Evolutionary conservation across 2,329 filamentous ascomycete genomes (phyloP).

Genomic region (Microthyrium microscopicum): DNA sequence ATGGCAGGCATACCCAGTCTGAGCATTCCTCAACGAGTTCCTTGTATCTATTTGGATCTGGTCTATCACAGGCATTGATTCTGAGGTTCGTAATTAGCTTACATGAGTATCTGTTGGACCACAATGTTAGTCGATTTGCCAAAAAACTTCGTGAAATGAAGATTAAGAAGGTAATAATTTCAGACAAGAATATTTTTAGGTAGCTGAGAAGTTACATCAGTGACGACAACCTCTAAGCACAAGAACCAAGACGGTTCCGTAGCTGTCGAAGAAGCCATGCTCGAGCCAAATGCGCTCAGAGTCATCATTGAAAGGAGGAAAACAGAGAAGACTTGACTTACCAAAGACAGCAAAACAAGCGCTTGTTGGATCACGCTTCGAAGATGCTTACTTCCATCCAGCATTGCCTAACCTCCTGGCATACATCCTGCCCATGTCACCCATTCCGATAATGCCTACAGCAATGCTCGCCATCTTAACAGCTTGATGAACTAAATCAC

Average conservation of each 20-base stretch:
- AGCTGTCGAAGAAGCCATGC: constrained; percentile 52
- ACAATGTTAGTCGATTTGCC: constrained; percentile 12
- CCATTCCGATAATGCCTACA: constrained; percentile 95
- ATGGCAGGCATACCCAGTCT: constrained; percentile 56
- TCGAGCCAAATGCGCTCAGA: constrained; percentile 99
- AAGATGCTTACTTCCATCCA: constrained; percentile 74
- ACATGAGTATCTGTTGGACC: too few species aligned
- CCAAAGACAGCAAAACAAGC: constrained; percentile 13
- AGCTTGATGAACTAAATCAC: too few species aligned
- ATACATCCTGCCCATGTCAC: constrained; percentile 99
- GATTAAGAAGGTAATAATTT: too few species aligned
- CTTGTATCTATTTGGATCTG: constrained; percentile 76
- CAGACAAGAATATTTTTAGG: constrained; percentile 81
- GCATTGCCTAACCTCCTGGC: constrained; percentile 72
- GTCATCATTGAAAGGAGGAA: constrained; percentile 62
- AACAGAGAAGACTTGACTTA: constrained; percentile 16
- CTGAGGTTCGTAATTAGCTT: constrained; percentile 32
- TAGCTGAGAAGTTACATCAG: constrained; percentile 99
- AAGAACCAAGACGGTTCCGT: constrained; percentile 61
- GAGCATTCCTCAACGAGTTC: constrained; percentile 64
- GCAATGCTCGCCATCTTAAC: constrained; percentile 42
- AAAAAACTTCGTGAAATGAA: too few species aligned
- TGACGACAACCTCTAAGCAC: constrained; percentile 49
- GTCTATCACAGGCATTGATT: constrained; percentile 85
- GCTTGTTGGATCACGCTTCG: constrained; percentile 1